Base-by-base conservation (phyloP, 2,329 filamentous ascomycete species). In the Podosphaera aphanis region DNA sequence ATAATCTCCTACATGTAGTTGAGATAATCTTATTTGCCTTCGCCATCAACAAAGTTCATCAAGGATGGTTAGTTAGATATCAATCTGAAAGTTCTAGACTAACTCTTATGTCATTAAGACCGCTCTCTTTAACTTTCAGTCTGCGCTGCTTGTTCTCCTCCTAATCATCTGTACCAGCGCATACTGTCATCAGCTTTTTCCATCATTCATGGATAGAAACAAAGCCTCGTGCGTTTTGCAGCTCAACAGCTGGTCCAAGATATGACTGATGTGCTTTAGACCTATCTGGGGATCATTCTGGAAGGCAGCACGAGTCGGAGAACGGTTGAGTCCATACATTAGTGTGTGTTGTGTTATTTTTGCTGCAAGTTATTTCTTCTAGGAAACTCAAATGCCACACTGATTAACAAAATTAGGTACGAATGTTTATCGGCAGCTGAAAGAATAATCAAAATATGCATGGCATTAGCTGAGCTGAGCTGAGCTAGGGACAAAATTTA, bases 121-220 rank as follows among this genome's bases (percentile, higher is more conserved):
- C 49, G 90, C 90, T 46, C 79, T 98, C 58, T 94, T 98, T 77
- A 95, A 95, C 67, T 95, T 98, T 69, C 85, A 94, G 64, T 93
- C 85, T 48, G 80, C 95, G 55, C 74, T 98, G 56, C 75, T 95
- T 56, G 88, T 94, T 54, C 77, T 98, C 57, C 77, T 98, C 44
- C 79, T 98, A 55, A 76, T 92, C 55, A 92, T 95, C 60, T 98
- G 90, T 72, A 94, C 90, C 47, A 86, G 83, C 63, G 77, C 90
- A 50, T 95, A 98, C 65, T 73, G 85, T 47, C 90, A 95, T 67
- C 80, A 83, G 56, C 76, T 93, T 51, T 82, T 90, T 58, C 88
- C 90, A 0, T 73, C 79, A 3, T 79, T 93, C 56, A 83, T 98
- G 66, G 88, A 95, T 64, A 73, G 82, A 44, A 90, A 93, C 62